A percentile compares a stretch with the other conserved stretches of the same genome.
These are phyloP conservation scores for Yarrowia keelungensis DNA, from an alignment of 805 yeast species.

Conservation along the genomic window DNA sequence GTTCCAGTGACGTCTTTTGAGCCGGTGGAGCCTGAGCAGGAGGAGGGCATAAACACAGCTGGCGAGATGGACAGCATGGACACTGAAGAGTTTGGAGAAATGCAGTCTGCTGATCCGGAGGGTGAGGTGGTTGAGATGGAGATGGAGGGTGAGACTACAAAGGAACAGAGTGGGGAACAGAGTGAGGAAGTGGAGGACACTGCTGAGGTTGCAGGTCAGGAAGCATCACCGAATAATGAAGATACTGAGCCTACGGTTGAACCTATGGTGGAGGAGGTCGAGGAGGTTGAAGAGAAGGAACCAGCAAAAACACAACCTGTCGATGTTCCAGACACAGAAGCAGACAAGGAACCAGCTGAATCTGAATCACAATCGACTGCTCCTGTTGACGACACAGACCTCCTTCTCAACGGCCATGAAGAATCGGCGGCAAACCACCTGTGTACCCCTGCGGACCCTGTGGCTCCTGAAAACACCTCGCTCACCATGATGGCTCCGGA, in stretches of 20 bases:
- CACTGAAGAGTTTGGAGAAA: conserved; percentile 9
- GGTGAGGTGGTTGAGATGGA: neutral
- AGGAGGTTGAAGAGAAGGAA: neutral
- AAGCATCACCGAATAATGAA: too few relatives aligned
- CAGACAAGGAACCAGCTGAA: too few relatives aligned
- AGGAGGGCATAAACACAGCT: neutral
- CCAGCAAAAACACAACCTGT: too few relatives aligned
- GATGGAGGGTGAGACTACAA: too few relatives aligned
- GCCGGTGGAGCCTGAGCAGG: conserved; percentile 18
- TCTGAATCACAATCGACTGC: too few relatives aligned
- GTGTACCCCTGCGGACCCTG: conserved; percentile 11
- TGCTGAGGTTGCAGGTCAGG: neutral
- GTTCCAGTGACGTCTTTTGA: neutral
- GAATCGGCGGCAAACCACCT: neutral
- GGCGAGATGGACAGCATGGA: neutral
- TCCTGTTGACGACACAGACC: too few relatives aligned
- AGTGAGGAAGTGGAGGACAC: too few relatives aligned
- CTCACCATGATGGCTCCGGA: conserved; percentile 26
- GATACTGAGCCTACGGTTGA: neutral
- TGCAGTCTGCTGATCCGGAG: conserved; percentile 1
- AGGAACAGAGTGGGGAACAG: too few relatives aligned
- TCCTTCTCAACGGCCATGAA: neutral
- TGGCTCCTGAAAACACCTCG: neutral
- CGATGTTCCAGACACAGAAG: too few relatives aligned
- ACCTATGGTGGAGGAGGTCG: conserved; percentile 3